Base-by-base conservation (phyloP, 768 basidiomycete species). In the Tylopilus vinaceipallidus region DNA sequence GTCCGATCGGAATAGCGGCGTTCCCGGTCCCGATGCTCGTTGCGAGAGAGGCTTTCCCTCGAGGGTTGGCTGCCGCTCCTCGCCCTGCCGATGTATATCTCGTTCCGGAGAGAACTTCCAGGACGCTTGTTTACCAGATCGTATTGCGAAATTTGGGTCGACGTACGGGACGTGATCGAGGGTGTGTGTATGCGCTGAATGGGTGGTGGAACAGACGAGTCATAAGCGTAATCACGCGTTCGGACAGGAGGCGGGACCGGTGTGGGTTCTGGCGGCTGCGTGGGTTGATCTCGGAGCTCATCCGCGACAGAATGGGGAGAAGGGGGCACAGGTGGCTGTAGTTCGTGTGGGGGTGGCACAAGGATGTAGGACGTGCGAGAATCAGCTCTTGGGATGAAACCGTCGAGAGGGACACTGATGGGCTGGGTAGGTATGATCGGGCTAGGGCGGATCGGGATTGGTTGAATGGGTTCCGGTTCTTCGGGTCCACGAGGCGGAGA, bases 81-180 rank as follows among this genome's bases (percentile, higher is more conserved):
- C 0, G 59, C 46, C 41, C 55, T 56, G 9, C 43, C 57, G 1
- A 46, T 0, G 45, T 62, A 58, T 22, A 58, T 36, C 23, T 70
- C 66, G 17, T 68, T 49, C 19, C 62, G 61, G 30, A 67, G 42
- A 7, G 67, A 50, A 45, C 57, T 58, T n/a, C 47, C 52, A 7
- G 60, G 54, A 13, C 60, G 60, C 30, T 62, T 64, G 29, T 54
- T 64, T 4, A 68, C 58, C 1, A 68, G 33, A 35, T 68, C 68
- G 27, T 62, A 66, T 38, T 68, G 68, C 6, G 67, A 68, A 10
- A 68, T 47, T 26, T 62, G 62, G 3, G 64, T 66, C 8, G 67
- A 68, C 11, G 64, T 54, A 3, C 55, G 66, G 2, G 68, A 68
- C 20, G 51, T 33, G 1, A 55, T 23, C 13, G 67, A 70, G 5